These are phyloP conservation scores for Nemania sp. DNA, from an alignment of 2,329 filamentous ascomycete species.

Conservation along the genomic window DNA sequence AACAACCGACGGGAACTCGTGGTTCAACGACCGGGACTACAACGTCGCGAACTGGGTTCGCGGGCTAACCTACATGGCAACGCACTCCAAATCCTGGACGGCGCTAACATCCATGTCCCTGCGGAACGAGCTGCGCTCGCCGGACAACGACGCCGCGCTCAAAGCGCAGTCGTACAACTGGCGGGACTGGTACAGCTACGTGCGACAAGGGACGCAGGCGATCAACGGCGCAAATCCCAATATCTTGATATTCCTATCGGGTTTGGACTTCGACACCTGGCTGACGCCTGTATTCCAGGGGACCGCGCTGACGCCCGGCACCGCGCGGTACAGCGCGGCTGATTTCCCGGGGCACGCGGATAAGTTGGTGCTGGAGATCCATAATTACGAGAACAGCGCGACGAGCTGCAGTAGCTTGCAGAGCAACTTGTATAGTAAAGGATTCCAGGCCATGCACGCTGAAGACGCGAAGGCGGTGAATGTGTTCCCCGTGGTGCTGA, in stretches of 20 bases:
- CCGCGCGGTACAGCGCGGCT: constrained; percentile 45
- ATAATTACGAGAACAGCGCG: constrained; percentile 61
- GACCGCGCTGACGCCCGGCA: constrained; percentile 51
- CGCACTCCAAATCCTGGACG: constrained; percentile 55
- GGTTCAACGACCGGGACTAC: constrained; percentile 66
- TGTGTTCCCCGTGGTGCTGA: constrained; percentile 54
- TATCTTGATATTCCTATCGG: constrained; percentile 62
- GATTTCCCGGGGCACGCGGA: constrained; percentile 55
- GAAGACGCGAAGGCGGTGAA: constrained; percentile 44
- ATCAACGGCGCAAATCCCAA: constrained; percentile 55
- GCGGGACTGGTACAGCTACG: constrained; percentile 57
- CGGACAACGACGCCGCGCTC: constrained; percentile 42
- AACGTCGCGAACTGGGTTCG: constrained; percentile 61
- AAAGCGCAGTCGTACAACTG: constrained; percentile 54
- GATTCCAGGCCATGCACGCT: constrained; percentile 53
- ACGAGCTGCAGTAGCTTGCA: constrained; percentile 51
- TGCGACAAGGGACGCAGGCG: constrained; percentile 51
- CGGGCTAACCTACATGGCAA: constrained; percentile 62
- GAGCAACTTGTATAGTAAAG: constrained; percentile 52
- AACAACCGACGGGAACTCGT: constrained; percentile 57
- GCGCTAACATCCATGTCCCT: constrained; percentile 54
- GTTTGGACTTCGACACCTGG: constrained; percentile 59
- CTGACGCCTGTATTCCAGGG: constrained; percentile 55
- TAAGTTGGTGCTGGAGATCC: constrained; percentile 63
- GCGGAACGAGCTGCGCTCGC: constrained; percentile 57